Percentiles rank a stretch among this genome's conserved stretches.
Evolutionary conservation across 2,329 filamentous ascomycete species (phyloP).

Genomic region (Orbilia quercus): DNA sequence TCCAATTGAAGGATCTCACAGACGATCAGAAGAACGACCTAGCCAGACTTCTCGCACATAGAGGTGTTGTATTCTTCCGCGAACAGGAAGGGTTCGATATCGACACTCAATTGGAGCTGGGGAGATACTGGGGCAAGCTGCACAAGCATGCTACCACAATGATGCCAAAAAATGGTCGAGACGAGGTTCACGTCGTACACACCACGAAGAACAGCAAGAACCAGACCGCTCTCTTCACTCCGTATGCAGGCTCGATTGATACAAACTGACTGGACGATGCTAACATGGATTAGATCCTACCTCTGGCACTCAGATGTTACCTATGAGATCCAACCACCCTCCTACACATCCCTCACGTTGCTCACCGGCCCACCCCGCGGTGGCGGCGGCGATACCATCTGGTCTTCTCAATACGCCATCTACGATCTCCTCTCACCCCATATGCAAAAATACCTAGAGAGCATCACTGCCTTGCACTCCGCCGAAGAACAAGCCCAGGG

Average conservation of each 20-base stretch:
- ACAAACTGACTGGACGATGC: neutral
- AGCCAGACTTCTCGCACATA: conserved; percentile 67
- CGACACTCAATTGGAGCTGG: conserved; percentile 68
- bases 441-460: conserved; percentile 71
- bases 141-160: conserved; percentile 70
- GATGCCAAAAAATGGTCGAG: conserved; percentile 67
- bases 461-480: conserved; percentile 69
- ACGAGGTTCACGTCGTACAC: conserved; percentile 71
- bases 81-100: conserved; percentile 69
- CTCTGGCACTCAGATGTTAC: conserved; percentile 65
- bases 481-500: conserved; percentile 69
- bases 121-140: conserved; percentile 68
- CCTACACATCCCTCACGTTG: conserved; percentile 70
- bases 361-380: conserved; percentile 68
- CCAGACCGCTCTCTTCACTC: conserved; percentile 69
- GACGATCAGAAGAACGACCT: conserved; percentile 69
- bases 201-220: conserved; percentile 68
- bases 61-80: conserved; percentile 71
- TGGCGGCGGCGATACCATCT: conserved; percentile 70
- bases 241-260: conserved; percentile 57
- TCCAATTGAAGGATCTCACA: conserved; percentile 67
- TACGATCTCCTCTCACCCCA: conserved; percentile 69
- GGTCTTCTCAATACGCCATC: conserved; percentile 71
- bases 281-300: conserved; percentile 19
- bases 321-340: conserved; percentile 70